Evolutionary conservation across 2,329 filamentous ascomycete genomes (phyloP).

Genomic region (Dactylellina sp.): DNA sequence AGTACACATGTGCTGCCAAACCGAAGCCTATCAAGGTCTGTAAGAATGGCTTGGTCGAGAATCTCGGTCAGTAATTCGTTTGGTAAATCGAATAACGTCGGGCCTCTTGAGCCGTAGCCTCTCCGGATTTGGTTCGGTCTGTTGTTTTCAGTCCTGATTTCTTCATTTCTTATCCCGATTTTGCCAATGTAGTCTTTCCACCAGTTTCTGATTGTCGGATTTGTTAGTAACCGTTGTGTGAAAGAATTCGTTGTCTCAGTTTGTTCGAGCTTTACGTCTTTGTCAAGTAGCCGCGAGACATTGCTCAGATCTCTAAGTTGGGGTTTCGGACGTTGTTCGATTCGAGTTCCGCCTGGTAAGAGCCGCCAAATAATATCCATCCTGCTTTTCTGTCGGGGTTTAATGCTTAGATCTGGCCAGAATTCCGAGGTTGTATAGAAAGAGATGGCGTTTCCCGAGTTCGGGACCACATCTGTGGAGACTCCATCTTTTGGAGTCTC

Average conservation of each 20-base stretch:
- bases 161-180: background rate
- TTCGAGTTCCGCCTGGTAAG: background rate
- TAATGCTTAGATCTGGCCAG: background rate
- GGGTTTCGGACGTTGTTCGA: background rate
- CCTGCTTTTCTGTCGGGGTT: slow-evolving; percentile 8
- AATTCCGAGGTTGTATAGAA: background rate
- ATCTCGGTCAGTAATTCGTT: slow-evolving; percentile 34
- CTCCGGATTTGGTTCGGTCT: background rate
- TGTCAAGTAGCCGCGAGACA: slow-evolving; percentile 33
- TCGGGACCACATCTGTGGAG: background rate
- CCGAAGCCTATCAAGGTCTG: slow-evolving; percentile 28
- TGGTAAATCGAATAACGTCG: slow-evolving; percentile 35
- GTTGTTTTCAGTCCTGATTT: background rate
- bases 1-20: slow-evolving; percentile 37
- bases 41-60: slow-evolving; percentile 23
- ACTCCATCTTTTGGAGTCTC: slow-evolving; percentile 12
- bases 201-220: background rate
- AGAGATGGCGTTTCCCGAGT: background rate
- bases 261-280: slow-evolving; percentile 15
- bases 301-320: slow-evolving; percentile 30
- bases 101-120: background rate
- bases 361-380: slow-evolving; percentile 33
- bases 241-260: slow-evolving; percentile 3
- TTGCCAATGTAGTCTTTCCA: slow-evolving; percentile 1
- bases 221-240: background rate